Percentiles rank a stretch among this genome's conserved stretches.
These are phyloP conservation scores for Melanomma pulvis-pyrius DNA, from an alignment of 495 filamentous ascomycete genomes.

Conservation along the genomic window DNA sequence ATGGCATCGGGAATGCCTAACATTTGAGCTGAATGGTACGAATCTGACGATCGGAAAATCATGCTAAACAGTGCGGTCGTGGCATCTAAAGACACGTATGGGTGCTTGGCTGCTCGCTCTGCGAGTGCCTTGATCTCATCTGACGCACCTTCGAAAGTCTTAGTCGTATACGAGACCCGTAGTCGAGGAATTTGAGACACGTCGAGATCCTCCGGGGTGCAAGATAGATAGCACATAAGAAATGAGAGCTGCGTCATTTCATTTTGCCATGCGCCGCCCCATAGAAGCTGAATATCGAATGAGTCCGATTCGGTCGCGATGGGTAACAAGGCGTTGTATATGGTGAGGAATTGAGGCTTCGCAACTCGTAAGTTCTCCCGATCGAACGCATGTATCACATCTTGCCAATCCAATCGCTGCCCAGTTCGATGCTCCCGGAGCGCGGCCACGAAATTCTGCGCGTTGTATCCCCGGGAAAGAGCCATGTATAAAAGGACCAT, in stretches of 20 bases:
- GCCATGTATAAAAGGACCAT: slow-evolving; percentile 82
- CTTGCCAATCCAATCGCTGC: slow-evolving; percentile 74
- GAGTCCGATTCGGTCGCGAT: slow-evolving; percentile 63
- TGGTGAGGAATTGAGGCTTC: slow-evolving; percentile 72
- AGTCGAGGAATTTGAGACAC: slow-evolving; percentile 79
- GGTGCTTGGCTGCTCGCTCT: slow-evolving; percentile 75
- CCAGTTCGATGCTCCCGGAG: slow-evolving; percentile 58
- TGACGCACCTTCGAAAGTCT: slow-evolving; percentile 74
- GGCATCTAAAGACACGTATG: slow-evolving; percentile 85
- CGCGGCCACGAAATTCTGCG: slow-evolving; percentile 71
- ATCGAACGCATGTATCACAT: slow-evolving; percentile 81
- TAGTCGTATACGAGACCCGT: slow-evolving; percentile 71
- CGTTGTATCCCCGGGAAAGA: slow-evolving; percentile 70
- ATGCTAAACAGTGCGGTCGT: slow-evolving; percentile 62
- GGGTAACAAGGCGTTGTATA: slow-evolving; percentile 75
- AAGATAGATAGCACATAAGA: slow-evolving; percentile 74
- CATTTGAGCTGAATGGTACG: slow-evolving; percentile 46
- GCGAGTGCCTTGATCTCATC: slow-evolving; percentile 71
- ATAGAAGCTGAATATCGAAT: slow-evolving; percentile 80
- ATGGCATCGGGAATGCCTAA: slow-evolving; percentile 61
- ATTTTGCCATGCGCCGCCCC: slow-evolving; percentile 89
- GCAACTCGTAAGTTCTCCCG: slow-evolving; percentile 74
- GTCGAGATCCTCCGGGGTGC: slow-evolving; percentile 73
- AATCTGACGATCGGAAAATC: slow-evolving; percentile 53
- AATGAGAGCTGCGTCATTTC: slow-evolving; percentile 88